Conservation (phyloP, 345 rosid species). For the Lepidium aucheri region DNA sequence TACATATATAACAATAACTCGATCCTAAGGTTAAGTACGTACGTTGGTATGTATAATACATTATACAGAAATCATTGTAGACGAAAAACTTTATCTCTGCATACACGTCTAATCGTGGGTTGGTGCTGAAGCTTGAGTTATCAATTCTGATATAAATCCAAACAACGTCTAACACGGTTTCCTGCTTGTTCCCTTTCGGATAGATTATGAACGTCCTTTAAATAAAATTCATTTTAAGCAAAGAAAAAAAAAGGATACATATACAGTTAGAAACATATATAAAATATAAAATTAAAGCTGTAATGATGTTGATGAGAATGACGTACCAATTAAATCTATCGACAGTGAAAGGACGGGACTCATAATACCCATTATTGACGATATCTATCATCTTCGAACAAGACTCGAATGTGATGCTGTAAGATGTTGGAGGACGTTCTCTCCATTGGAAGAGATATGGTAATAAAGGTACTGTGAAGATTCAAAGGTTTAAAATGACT, state of each 20-base stretch:
- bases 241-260: too few relatives aligned
- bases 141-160: not conserved
- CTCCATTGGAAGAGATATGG: not conserved
- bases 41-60: not conserved
- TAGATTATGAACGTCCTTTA: conserved; percentile 17
- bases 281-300: not conserved
- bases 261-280: not conserved
- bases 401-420: conserved; percentile 5
- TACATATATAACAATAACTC: too few relatives aligned
- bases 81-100: conserved; percentile 6
- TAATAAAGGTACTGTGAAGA: not conserved
- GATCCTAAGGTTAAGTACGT: too few relatives aligned
- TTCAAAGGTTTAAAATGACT: too few relatives aligned
- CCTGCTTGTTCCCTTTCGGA: not conserved
- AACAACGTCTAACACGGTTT: not conserved
- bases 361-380: not conserved
- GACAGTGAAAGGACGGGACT: not conserved
- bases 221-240: not conserved
- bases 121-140: not conserved
- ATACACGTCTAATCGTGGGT: not conserved
- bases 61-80: not conserved
- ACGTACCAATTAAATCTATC: conserved; percentile 6
- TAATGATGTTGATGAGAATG: not conserved
- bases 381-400: not conserved
- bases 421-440: conserved; percentile 3